Base-by-base conservation (phyloP, 768 basidiomycete genomes). In the Hygrocybe coccinea region DNA sequence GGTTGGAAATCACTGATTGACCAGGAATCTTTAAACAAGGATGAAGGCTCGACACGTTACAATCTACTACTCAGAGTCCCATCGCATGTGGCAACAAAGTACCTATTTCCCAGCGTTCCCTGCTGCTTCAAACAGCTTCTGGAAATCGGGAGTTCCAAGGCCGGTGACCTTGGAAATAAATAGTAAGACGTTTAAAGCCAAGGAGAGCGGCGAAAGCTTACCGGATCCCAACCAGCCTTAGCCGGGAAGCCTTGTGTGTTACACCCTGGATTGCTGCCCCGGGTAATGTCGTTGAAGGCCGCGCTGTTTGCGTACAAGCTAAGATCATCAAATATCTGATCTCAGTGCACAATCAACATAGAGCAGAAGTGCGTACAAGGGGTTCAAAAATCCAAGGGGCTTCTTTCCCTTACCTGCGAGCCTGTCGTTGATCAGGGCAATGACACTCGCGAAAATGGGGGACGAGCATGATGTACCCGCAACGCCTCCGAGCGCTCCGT, bases 361-460 rank as follows among this genome's bases (percentile, higher is more conserved):
- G 14, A 48, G 51, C 29, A 24, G 38, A 21, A 3, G 49, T 43
- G 9, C 19, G 52, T 29, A 63, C 58, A 55, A 63, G 17, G 65
- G 67, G 54, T 68, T 67, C 57, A 65, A 56, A 59, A 65, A 68
- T 9, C 79, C 79, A 10, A 81, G 65, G 2, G 75, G 33, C 2
- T 64, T 38, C 55, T 70, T 70, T 0, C 71, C 70, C 0, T 64
- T 68, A 1, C 60, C 67, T 14, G 78, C 52, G n/a, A 75, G 72
- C 0, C 70, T 69, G 47, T 81, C 78, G 41, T 81, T 80, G 37
- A 82, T 60, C 60, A 81, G 71, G 0, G 76, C 66, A 29, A 81
- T 65, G 50, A 81, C 65, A 44, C 71, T 71, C 0, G 79, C 74
- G 54, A 83, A 77, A 1, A 76, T 37, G 10, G 58, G 54, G 38